A percentile compares a stretch with the other conserved stretches of the same genome.
Conservation (phyloP, 768 basidiomycete genomes). For the Megacollybia marginata region DNA sequence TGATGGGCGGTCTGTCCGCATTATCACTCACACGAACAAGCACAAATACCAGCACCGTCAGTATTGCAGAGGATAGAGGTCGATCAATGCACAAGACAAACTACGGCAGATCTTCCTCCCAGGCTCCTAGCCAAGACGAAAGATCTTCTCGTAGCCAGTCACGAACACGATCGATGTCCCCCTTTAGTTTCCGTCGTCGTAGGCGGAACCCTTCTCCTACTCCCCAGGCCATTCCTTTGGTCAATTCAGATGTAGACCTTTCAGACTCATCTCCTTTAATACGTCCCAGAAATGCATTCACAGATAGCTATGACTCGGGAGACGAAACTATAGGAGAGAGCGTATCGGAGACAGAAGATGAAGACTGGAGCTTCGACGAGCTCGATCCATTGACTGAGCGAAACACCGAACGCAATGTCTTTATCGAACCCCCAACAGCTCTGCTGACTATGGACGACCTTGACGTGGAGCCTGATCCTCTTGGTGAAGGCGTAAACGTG, state of each 20-base stretch:
- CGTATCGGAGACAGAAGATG: slow-evolving; percentile 52
- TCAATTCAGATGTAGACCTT: slow-evolving; percentile 54
- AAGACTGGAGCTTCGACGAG: slow-evolving; percentile 52
- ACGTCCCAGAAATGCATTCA: slow-evolving; percentile 54
- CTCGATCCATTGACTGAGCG: slow-evolving; percentile 72
- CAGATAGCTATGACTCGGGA: slow-evolving; percentile 53
- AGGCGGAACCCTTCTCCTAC: slow-evolving; percentile 50
- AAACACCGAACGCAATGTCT: slow-evolving; percentile 82
- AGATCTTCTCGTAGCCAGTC: slow-evolving; percentile 40
- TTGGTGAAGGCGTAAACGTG: slow-evolving; percentile 90
- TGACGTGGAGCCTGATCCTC: slow-evolving; percentile 66
- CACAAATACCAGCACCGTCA: slow-evolving; percentile 26
- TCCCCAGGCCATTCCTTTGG: slow-evolving; percentile 50
- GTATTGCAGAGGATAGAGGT: slow-evolving; percentile 41
- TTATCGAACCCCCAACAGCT: slow-evolving; percentile 30
- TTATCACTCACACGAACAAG: slow-evolving; percentile 53
- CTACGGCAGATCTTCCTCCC: slow-evolving; percentile 42
- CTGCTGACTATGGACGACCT: slow-evolving; percentile 40
- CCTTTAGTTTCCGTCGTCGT: slow-evolving; percentile 60
- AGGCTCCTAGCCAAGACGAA: slow-evolving; percentile 28
- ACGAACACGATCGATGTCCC: slow-evolving; percentile 72
- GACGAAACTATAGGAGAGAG: slow-evolving; percentile 48
- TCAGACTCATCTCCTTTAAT: slow-evolving; percentile 47
- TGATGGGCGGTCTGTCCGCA: slow-evolving; percentile 66
- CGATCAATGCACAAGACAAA: slow-evolving; percentile 41